A percentile compares a stretch with the other conserved stretches of the same genome.
phyloP scores from a whole-genome alignment of 352 stramenopile species.

The Nothophytophthora sp. region DNA sequence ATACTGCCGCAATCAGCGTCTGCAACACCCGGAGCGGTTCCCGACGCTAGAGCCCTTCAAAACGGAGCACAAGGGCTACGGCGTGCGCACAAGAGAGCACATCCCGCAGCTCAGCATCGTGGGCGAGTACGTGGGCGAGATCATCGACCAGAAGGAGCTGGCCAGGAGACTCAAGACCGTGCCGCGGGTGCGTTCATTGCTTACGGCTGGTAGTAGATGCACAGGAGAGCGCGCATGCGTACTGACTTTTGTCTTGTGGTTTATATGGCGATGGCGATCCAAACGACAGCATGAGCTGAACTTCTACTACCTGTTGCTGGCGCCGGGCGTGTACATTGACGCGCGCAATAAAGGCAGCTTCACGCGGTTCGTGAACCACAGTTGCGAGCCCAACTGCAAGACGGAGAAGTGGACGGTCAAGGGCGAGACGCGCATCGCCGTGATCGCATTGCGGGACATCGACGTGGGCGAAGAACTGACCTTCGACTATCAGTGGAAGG shows the following conservation, averaged over 20 bases:
- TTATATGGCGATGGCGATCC: not conserved
- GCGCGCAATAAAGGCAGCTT: slow-evolving; percentile 91
- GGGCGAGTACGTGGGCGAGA: slow-evolving; percentile 92
- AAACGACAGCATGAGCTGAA: slow-evolving; percentile 87
- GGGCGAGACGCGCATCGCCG: slow-evolving; percentile 92
- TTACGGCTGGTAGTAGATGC: no score
- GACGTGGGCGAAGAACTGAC: slow-evolving; percentile 89
- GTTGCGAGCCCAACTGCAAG: slow-evolving; percentile 94
- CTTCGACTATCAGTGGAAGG: slow-evolving; percentile 97
- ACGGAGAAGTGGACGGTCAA: slow-evolving; percentile 95
- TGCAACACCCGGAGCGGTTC: slow-evolving; percentile 73
- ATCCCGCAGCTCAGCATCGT: slow-evolving; percentile 73
- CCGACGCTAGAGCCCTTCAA: slow-evolving; percentile 73
- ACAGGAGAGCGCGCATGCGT: no score
- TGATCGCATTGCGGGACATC: slow-evolving; percentile 93
- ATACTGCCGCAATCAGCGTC: slow-evolving; percentile 71
- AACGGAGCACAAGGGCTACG: slow-evolving; percentile 86
- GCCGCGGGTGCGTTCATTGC: slow-evolving; percentile 48
- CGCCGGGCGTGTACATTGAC: slow-evolving; percentile 89
- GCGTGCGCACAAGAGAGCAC: slow-evolving; percentile 62
- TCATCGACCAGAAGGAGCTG: slow-evolving; percentile 90
- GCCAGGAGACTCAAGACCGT: slow-evolving; percentile 54
- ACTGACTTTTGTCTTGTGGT: slow-evolving; percentile 1
- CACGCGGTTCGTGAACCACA: slow-evolving; percentile 97
- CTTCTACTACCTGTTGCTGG: slow-evolving; percentile 87